A percentile compares a stretch with the other conserved stretches of the same genome.
Evolutionary conservation across 352 stramenopile species (phyloP).

Genomic region (Globisporangium mamillatum): DNA sequence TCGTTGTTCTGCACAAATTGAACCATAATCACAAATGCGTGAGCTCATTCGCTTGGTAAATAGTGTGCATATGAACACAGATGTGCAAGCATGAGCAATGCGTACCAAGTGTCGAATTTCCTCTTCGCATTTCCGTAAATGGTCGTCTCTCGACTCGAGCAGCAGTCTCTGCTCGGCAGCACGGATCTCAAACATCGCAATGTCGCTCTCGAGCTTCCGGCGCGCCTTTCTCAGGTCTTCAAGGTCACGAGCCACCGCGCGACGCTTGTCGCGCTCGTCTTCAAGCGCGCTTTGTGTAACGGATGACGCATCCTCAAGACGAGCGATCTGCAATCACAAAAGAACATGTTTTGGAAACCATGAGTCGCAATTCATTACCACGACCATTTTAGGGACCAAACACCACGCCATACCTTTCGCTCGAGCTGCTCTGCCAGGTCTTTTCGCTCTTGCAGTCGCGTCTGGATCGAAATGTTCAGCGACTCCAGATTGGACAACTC

Average conservation of each 20-base stretch:
- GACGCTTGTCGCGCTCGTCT: slow-evolving; percentile 60
- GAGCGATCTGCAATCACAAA: slow-evolving; percentile 29
- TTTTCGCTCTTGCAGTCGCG: slow-evolving; percentile 61
- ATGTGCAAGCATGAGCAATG: neutral
- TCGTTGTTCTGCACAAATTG: slow-evolving; percentile 50
- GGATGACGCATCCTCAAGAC: slow-evolving; percentile 46
- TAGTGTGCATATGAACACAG: neutral
- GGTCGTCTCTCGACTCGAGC: slow-evolving; percentile 59
- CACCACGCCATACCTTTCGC: slow-evolving; percentile 40
- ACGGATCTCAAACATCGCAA: slow-evolving; percentile 60
- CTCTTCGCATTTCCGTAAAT: slow-evolving; percentile 60
- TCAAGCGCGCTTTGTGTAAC: slow-evolving; percentile 50
- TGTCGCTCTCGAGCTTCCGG: slow-evolving; percentile 62
- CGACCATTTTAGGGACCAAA: neutral
- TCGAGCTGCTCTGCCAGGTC: slow-evolving; percentile 58
- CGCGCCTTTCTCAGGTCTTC: slow-evolving; percentile 67
- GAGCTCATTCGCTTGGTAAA: neutral
- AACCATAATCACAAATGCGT: neutral
- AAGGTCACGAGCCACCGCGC: slow-evolving; percentile 40
- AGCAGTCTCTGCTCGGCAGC: slow-evolving; percentile 54
- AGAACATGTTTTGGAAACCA: neutral
- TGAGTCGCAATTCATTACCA: neutral
- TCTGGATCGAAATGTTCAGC: slow-evolving; percentile 54
- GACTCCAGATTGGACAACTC: slow-evolving; percentile 54
- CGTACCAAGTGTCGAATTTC: slow-evolving; percentile 72